phyloP scores from a whole-genome alignment of 495 filamentous ascomycete genomes.

The Aspergillus mulundensis region DNA sequence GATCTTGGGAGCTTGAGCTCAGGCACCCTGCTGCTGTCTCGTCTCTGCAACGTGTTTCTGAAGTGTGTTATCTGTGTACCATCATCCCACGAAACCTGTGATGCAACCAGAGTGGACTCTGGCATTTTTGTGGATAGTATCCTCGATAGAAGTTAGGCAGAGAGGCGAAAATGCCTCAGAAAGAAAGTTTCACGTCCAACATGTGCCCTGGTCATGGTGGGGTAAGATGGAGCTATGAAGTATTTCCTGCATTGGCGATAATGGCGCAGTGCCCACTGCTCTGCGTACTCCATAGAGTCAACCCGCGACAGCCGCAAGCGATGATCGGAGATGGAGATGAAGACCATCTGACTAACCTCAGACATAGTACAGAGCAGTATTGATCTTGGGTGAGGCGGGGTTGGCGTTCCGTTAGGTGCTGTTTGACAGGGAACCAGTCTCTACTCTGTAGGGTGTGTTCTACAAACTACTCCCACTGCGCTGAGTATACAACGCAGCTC shows the following conservation, averaged over 20 bases:
- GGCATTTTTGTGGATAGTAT: too few species aligned
- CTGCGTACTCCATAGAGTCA: background rate
- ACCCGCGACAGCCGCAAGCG: constrained; percentile 7
- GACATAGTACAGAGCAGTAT: background rate
- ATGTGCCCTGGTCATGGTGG: background rate
- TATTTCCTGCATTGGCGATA: constrained; percentile 11
- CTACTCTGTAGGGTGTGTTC: too few species aligned
- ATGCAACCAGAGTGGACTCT: too few species aligned
- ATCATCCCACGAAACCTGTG: too few species aligned
- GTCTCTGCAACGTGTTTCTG: background rate
- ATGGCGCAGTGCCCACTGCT: constrained; percentile 1
- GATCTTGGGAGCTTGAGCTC: constrained; percentile 1
- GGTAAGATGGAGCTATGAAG: background rate
- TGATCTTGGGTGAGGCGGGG: background rate
- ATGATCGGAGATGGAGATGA: background rate
- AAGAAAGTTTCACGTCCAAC: background rate
- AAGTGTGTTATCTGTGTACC: too few species aligned
- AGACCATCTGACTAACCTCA: background rate
- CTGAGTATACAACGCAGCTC: background rate
- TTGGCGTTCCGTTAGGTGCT: background rate
- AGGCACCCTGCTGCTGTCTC: background rate
- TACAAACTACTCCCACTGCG: background rate
- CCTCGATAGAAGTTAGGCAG: too few species aligned
- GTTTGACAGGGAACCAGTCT: background rate
- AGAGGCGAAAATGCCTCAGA: background rate